Evolutionary conservation across 345 rosid species (phyloP).

Genomic region (Rhizophora apiculata): DNA sequence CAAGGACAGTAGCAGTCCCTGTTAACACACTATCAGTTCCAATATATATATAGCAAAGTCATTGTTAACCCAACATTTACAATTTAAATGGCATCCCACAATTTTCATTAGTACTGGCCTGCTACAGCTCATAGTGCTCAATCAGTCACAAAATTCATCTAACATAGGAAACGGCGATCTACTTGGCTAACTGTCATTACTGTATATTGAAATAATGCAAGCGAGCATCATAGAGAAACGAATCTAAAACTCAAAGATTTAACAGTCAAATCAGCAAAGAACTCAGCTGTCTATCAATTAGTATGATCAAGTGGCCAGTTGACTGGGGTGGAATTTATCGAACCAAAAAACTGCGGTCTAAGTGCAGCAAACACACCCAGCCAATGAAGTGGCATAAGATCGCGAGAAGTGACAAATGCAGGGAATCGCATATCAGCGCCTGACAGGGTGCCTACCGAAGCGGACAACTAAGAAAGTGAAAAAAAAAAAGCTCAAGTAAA

Average conservation of each 20-base stretch:
- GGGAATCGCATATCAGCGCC: too few relatives aligned
- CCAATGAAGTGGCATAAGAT: too few relatives aligned
- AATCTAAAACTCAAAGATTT: not conserved
- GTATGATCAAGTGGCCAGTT: not conserved
- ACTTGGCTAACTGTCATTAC: constrained; percentile 2
- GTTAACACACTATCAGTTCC: constrained; percentile 5
- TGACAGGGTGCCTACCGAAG: too few relatives aligned
- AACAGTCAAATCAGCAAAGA: not conserved
- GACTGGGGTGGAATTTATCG: too few relatives aligned
- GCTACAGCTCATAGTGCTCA: not conserved
- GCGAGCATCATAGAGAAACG: not conserved
- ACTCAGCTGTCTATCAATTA: not conserved
- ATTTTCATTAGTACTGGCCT: not conserved
- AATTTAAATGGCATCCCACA: not conserved
- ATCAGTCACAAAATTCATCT: not conserved
- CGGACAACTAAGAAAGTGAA: too few relatives aligned
- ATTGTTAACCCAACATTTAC: not conserved
- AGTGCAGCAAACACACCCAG: too few relatives aligned
- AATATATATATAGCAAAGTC: not conserved
- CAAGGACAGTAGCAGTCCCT: constrained; percentile 27
- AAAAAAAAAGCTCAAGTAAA: too few relatives aligned
- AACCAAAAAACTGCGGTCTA: too few relatives aligned
- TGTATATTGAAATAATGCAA: not conserved
- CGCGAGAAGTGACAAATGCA: too few relatives aligned
- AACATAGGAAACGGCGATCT: not conserved